Percentiles rank a stretch among this genome's conserved stretches.
phyloP scores from a whole-genome alignment of 495 filamentous ascomycete genomes.

The Hyaloscypha finlandica region DNA sequence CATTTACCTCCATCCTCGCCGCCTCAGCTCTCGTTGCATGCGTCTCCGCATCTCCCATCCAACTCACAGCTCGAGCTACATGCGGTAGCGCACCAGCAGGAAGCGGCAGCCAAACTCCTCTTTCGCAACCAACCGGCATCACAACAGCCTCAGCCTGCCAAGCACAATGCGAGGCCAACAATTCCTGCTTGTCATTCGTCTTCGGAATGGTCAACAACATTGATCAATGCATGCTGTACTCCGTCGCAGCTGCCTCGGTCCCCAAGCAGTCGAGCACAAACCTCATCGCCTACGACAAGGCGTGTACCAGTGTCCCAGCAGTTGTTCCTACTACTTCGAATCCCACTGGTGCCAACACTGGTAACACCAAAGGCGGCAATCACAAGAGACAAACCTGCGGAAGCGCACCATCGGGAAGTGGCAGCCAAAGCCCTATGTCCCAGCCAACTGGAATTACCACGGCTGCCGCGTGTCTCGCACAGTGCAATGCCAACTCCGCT shows the following conservation, averaged over 20 bases:
- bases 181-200: constrained; percentile 32
- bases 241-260: constrained; percentile 19
- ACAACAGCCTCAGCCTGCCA: constrained; percentile 26
- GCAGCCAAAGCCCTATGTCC: constrained; percentile 15
- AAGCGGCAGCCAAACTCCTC: constrained; percentile 6
- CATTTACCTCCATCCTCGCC: constrained; percentile 14
- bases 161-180: constrained; percentile 32
- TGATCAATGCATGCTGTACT: constrained; percentile 29
- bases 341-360: constrained; percentile 5
- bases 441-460: constrained; percentile 27
- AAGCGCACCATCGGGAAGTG: constrained; percentile 11
- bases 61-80: constrained; percentile 14
- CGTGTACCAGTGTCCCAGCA: constrained; percentile 21
- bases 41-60: constrained; percentile 4
- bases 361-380: constrained; percentile 4
- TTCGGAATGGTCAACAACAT: constrained; percentile 32
- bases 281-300: constrained; percentile 25
- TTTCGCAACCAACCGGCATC: constrained; percentile 27
- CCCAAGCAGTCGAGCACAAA: constrained; percentile 21
- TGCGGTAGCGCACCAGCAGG: constrained; percentile 24
- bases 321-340: constrained; percentile 19
- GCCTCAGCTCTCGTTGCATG: constrained; percentile 9
- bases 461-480: constrained; percentile 26
- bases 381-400: constrained; percentile 20
- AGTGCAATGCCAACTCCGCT: constrained; percentile 31